Evolutionary conservation across 2,329 filamentous ascomycete species (phyloP).

Genomic region (Ciborinia camelliae): DNA sequence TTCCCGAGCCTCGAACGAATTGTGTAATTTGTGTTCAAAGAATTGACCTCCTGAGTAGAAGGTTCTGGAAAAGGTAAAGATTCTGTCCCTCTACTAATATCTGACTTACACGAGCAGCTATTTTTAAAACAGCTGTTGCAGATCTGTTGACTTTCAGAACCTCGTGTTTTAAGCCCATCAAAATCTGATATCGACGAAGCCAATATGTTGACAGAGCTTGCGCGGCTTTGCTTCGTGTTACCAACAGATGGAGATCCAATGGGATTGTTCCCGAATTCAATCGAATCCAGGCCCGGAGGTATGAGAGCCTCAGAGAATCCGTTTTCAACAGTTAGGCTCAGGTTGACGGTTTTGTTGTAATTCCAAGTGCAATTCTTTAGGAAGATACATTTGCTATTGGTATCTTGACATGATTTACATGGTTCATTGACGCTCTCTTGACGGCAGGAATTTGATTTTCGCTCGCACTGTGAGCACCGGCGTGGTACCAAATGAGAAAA

Average conservation of each 20-base stretch:
- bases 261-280: neutral
- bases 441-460: neutral
- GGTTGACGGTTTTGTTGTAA: too few species aligned
- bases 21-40: too few species aligned
- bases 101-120: too few species aligned
- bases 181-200: neutral
- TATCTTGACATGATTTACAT: neutral
- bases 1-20: neutral
- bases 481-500: neutral
- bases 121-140: too few species aligned
- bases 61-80: too few species aligned
- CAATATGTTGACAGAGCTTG: neutral
- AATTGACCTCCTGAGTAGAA: neutral
- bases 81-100: too few species aligned
- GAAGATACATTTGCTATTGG: neutral
- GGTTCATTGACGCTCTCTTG: neutral
- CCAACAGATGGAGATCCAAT: neutral
- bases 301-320: too few species aligned
- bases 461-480: neutral
- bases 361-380: neutral
- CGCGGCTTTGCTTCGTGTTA: neutral
- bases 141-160: neutral
- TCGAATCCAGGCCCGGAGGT: neutral
- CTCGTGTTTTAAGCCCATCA: neutral
- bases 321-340: neutral